Evolutionary conservation across 257 asterid genomes (phyloP), one percentile per base, ranked within the genome.

Genomic region (Mentha longifolia): DNA sequence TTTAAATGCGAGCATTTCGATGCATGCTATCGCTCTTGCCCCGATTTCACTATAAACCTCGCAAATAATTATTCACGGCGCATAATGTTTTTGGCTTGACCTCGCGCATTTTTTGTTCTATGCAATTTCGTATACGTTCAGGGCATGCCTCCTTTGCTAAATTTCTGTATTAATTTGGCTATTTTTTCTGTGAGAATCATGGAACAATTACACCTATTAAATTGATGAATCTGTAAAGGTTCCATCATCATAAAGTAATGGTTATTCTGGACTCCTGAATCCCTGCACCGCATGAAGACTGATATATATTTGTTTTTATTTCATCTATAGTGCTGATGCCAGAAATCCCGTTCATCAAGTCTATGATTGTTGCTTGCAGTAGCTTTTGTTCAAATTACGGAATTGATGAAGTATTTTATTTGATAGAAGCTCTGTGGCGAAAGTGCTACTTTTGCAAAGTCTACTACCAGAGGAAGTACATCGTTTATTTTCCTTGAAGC

Each of bases 391-490:
- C 35, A 11, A 51, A 47, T 12, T 50, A 42, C 30, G 67, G 52
- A 35, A 64, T 15, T 71, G 49, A 47, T 69, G 69, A 70, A 63
- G 59, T 67, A 57, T 37, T 57, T 9, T 55, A 17, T 73, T 47
- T 68, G 71, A 56, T 51, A 37, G 57, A 69, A 67, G 62, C 61
- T 20, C 62, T 63, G 13, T 42, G 65, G 22, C 73, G 76, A 74
- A 70, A 56, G 56, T 49, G 71, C 61, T 74, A 56, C 47, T 50
- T 56, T 69, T 49, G 47, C 70, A 50, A 61, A 47, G 66, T 70
- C 58, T 43, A 43, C 68, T 42, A 14, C 56, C 47, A 61, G 4
- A 25, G 49, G 56, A 56, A 28, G 77, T 42, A 35, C 42, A 35
- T 47, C 59, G 15, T 22, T 6, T 63, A 35, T 28, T 74, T 76